Percentiles rank a stretch among this genome's conserved stretches.
Conservation (phyloP, 2,329 filamentous ascomycete species). For the Aspergillus melleus region DNA sequence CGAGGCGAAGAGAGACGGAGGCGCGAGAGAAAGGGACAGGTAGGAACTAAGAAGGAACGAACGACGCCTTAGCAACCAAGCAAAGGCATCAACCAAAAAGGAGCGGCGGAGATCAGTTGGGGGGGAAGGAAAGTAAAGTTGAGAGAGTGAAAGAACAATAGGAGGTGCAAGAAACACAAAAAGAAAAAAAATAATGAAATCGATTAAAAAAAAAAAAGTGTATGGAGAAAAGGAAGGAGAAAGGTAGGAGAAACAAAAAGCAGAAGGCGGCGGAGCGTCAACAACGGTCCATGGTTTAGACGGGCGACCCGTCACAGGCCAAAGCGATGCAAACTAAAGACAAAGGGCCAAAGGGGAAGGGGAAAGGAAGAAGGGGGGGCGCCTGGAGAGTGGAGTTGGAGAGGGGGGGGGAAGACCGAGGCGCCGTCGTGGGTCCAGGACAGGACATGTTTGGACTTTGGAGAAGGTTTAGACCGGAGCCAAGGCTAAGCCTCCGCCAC, state of each 20-base stretch:
- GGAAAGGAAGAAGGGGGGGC: not conserved
- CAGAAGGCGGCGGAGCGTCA: conserved; percentile 14
- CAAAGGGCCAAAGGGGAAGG: not conserved
- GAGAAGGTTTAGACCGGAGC: conserved; percentile 10
- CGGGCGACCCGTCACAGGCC: conserved; percentile 7
- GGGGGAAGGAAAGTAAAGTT: not conserved
- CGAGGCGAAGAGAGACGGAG: conserved; percentile 21
- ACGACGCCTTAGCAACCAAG: conserved; percentile 20
- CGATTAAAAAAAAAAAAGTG: not conserved
- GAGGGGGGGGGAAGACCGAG: not conserved
- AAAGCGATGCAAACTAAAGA: not conserved
- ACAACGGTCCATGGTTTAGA: conserved; percentile 18
- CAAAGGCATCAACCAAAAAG: conserved; percentile 13
- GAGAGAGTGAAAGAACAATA: not conserved
- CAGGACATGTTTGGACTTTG: not conserved
- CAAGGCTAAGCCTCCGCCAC: conserved; percentile 23
- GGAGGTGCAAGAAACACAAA: not conserved
- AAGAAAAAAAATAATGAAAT: not conserved
- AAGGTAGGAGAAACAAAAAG: conserved; percentile 14
- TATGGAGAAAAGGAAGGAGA: not conserved
- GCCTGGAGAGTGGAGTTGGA: not conserved
- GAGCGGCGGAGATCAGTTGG: conserved; percentile 1
- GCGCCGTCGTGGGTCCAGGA: not conserved
- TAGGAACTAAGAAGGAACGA: conserved; percentile 19
- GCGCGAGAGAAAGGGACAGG: conserved; percentile 22